Conservation (phyloP, 2,329 filamentous ascomycete species). For the Penicillium sp. region DNA sequence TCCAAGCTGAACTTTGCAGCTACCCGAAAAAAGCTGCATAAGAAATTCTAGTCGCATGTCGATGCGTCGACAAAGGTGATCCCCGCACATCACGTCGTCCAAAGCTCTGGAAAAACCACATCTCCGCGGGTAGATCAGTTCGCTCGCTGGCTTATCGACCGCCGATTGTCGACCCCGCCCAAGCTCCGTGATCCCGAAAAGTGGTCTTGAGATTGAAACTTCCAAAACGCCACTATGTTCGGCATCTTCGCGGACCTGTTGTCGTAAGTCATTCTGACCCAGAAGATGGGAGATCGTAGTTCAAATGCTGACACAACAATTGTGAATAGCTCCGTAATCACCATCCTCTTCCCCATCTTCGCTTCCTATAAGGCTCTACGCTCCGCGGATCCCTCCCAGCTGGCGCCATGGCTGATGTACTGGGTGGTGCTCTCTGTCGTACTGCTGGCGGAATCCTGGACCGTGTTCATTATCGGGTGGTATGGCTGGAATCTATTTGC, state of each 20-base stretch:
- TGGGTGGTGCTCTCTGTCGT: conserved; percentile 87
- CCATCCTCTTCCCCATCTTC: conserved; percentile 91
- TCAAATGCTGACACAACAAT: conserved; percentile 10
- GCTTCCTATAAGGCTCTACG: conserved; percentile 97
- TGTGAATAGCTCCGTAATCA: conserved; percentile 64
- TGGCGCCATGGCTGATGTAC: conserved; percentile 99
- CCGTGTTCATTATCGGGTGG: conserved; percentile 80
- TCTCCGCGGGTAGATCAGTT: too few species aligned
- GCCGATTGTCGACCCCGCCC: conserved; percentile 7
- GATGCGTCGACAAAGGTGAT: too few species aligned
- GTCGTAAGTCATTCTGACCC: conserved; percentile 52
- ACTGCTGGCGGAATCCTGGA: conserved; percentile 78
- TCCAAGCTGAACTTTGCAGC: too few species aligned
- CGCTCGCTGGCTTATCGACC: conserved; percentile 7
- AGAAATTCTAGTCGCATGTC: too few species aligned
- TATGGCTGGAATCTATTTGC: conserved; percentile 28
- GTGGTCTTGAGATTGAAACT: too few species aligned
- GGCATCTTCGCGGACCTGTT: conserved; percentile 70
- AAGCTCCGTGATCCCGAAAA: conserved; percentile 1
- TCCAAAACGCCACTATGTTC: conserved; percentile 53
- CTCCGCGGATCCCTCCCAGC: conserved; percentile 77
- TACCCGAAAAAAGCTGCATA: too few species aligned
- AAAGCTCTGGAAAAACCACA: conserved; percentile 6
- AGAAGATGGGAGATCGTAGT: too few species aligned
- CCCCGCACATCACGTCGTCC: not conserved